A percentile compares a stretch with the other conserved stretches of the same genome.
Evolutionary conservation across 768 basidiomycete species (phyloP).

Genomic region (Inosperma sp.): DNA sequence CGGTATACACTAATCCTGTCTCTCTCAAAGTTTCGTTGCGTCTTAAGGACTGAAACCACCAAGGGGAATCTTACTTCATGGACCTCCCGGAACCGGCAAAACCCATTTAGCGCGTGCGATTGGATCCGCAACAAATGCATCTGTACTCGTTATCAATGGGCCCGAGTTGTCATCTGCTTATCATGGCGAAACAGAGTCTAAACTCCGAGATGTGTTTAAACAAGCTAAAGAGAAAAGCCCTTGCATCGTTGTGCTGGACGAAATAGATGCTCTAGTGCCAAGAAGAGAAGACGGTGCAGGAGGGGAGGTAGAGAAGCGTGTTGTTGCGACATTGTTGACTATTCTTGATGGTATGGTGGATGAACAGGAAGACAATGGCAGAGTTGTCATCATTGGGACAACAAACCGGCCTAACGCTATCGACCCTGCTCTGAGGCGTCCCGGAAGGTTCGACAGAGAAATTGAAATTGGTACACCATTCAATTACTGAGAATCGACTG

Average conservation of each 20-base stretch:
- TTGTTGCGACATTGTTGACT: slow-evolving; percentile 92
- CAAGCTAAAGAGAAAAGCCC: slow-evolving; percentile 79
- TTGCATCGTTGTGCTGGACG: slow-evolving; percentile 92
- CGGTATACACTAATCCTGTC: slow-evolving; percentile 7
- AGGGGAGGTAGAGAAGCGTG: slow-evolving; percentile 93
- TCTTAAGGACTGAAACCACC: slow-evolving; percentile 81
- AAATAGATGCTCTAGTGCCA: slow-evolving; percentile 93
- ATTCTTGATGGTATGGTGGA: slow-evolving; percentile 88
- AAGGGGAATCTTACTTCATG: slow-evolving; percentile 91
- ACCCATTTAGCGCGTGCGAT: slow-evolving; percentile 95
- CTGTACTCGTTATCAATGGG: slow-evolving; percentile 91
- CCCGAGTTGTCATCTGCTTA: slow-evolving; percentile 94
- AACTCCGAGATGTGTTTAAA: slow-evolving; percentile 83
- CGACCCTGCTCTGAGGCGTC: slow-evolving; percentile 85
- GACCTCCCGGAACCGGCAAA: slow-evolving; percentile 97
- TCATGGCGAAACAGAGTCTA: slow-evolving; percentile 94
- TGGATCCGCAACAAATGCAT: slow-evolving; percentile 78
- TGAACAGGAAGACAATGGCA: slow-evolving; percentile 38
- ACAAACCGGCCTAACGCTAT: slow-evolving; percentile 95
- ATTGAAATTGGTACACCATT: slow-evolving; percentile 78
- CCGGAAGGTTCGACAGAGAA: slow-evolving; percentile 91
- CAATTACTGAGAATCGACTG: slow-evolving; percentile 3
- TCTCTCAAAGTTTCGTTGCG: slow-evolving; percentile 3
- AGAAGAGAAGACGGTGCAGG: slow-evolving; percentile 83
- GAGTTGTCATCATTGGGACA: slow-evolving; percentile 93